A percentile compares a stretch with the other conserved stretches of the same genome.
Evolutionary conservation across 768 basidiomycete genomes (phyloP).

Genomic region (Lactarius hengduanensis): DNA sequence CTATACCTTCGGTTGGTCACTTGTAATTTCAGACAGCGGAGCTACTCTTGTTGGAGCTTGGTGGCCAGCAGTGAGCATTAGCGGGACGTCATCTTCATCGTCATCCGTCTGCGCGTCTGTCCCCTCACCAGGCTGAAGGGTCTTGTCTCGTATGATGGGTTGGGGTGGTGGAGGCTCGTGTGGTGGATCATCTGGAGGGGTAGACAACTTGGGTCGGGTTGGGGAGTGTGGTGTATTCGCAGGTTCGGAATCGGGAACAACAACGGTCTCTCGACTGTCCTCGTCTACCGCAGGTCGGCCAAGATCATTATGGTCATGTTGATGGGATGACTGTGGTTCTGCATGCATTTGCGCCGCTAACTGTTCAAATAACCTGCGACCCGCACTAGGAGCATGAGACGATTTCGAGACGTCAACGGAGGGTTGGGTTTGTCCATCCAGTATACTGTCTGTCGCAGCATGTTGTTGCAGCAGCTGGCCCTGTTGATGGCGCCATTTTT

Average conservation of each 20-base stretch:
- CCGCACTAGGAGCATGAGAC: constrained; percentile 16
- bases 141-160: neutral
- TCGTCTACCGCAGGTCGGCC: constrained; percentile 7
- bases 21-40: constrained; percentile 30
- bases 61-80: constrained; percentile 35
- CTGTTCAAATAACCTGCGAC: constrained; percentile 16
- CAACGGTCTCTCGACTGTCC: constrained; percentile 38
- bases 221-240: constrained; percentile 27
- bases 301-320: neutral
- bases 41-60: constrained; percentile 5
- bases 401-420: constrained; percentile 22
- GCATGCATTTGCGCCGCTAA: constrained; percentile 7
- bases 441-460: constrained; percentile 1
- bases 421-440: constrained; percentile 32
- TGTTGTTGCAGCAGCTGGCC: constrained; percentile 15
- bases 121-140: constrained; percentile 28
- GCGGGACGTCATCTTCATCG: constrained; percentile 48
- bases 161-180: neutral
- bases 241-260: constrained; percentile 66
- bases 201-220: neutral
- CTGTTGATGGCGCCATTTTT: constrained; percentile 30
- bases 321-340: neutral
- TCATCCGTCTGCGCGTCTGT: constrained; percentile 27
- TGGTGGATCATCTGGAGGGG: neutral
- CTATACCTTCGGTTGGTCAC: constrained; percentile 8